Conservation (phyloP, 2,329 filamentous ascomycete genomes). For the Scedosporium apiospermum region DNA sequence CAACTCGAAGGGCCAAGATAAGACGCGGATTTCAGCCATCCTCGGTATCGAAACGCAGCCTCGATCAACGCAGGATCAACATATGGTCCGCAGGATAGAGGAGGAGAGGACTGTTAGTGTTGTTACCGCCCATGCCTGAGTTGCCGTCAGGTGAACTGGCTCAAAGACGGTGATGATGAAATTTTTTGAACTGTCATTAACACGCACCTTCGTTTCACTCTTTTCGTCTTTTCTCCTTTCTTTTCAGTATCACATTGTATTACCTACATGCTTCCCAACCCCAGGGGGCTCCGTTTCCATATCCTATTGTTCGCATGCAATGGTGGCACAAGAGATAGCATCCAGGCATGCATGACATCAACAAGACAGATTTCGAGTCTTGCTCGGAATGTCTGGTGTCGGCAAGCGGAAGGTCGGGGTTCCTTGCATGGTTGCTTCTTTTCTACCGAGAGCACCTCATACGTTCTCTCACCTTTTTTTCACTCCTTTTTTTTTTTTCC, state of each 20-base stretch:
- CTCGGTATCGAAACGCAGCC: slow-evolving; percentile 51
- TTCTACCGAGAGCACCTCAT: not conserved
- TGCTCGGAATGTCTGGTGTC: not conserved
- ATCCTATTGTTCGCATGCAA: no score
- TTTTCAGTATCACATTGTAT: not conserved
- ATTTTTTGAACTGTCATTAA: slow-evolving; percentile 13
- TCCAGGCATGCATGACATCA: no score
- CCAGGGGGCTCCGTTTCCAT: not conserved
- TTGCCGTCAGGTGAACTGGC: not conserved
- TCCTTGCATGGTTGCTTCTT: not conserved
- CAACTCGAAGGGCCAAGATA: slow-evolving; percentile 29
- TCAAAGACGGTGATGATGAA: not conserved
- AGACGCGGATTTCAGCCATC: slow-evolving; percentile 54
- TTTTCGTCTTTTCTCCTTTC: slow-evolving; percentile 3
- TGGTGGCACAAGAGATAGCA: no score
- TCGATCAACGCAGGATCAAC: slow-evolving; percentile 45
- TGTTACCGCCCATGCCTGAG: not conserved
- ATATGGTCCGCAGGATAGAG: slow-evolving; percentile 47
- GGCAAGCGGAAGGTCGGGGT: not conserved
- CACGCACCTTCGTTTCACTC: slow-evolving; percentile 7
- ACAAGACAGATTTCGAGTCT: no score
- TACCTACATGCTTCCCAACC: not conserved
- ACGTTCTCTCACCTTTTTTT: not conserved
- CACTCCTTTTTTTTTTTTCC: slow-evolving; percentile 6
- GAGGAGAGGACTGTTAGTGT: slow-evolving; percentile 28